Base-by-base conservation (phyloP, 78 protist genomes). In the Diacronema lutheri region DNA sequence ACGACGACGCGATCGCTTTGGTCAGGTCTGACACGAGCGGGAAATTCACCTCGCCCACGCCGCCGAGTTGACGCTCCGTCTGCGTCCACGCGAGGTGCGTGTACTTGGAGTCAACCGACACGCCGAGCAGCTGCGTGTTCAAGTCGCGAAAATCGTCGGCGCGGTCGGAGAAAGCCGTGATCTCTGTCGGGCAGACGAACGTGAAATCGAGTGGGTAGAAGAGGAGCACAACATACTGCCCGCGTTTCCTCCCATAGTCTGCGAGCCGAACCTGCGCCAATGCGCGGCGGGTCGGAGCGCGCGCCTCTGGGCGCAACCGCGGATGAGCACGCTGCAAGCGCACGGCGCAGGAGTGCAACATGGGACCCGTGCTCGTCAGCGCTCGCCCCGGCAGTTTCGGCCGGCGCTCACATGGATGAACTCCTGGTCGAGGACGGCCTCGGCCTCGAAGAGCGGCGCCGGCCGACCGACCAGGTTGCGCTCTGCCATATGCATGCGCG, bases 161-260 rank as follows among this genome's bases (percentile, higher is more conserved):
- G 16, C 50, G 3, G 50, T 38, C n/a, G 55, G 40, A 61, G 92
- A 95, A 96, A 10, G 97, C 96, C 57, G 86, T 90, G 85, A 97
- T 96, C 89, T 97, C 99, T 46, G 99, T 97, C 68, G 99, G 99
- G 90, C 99, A 96, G 68, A 95, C 94, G 38, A 94, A 95, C 56
- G 96, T 93, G 92, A 89, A 89, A 88, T 91, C 93, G 31, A 85
- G 73, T 16, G 92, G 94, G 79, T 93, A 91, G 90, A 89, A 90
- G 73, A 91, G 35, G 25, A 80, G 41, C 21, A 84, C 44, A 35
- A 81, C 79, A 7, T 72, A 72, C 79, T 72, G n/a, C 38, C 37
- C 37, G 37, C 79, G 55, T 12, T 4, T 33, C 9, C 31, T 2
- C 31, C 13, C 31, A 64, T 64, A 64, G 29, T n/a, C 31, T 2